phyloP scores from a whole-genome alignment of 2,329 filamentous ascomycete genomes.

The Penicillium vulpinum region DNA sequence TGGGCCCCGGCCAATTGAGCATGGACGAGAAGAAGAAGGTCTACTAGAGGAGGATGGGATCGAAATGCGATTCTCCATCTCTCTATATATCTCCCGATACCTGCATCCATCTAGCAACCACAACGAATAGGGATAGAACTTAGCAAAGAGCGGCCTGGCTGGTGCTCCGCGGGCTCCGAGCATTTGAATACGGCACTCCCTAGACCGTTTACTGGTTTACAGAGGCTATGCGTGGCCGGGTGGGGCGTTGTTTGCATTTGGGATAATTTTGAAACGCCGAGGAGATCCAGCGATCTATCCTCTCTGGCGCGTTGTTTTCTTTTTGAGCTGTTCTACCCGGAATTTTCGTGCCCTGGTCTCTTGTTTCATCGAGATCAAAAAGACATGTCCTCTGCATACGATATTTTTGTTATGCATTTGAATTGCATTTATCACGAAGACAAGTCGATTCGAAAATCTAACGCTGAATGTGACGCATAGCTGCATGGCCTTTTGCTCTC shows the following conservation, averaged over 20 bases:
- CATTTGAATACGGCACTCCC: not conserved
- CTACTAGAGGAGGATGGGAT: conserved; percentile 60
- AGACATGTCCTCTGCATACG: conserved; percentile 18
- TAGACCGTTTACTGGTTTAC: not conserved
- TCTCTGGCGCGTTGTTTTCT: conserved; percentile 1
- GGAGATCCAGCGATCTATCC: not conserved
- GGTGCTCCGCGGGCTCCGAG: conserved; percentile 9
- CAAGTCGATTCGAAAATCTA: conserved; percentile 20
- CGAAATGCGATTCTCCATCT: conserved; percentile 7
- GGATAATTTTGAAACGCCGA: not conserved
- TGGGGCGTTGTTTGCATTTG: conserved; percentile 10
- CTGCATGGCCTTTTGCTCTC: not conserved
- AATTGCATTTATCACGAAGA: conserved; percentile 22
- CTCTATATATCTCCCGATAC: conserved; percentile 15
- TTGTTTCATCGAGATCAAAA: conserved; percentile 4
- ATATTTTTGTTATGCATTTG: conserved; percentile 18
- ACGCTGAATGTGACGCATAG: not conserved
- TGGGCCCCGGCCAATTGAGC: conserved; percentile 94
- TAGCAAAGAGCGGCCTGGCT: not conserved
- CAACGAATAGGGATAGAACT: conserved; percentile 32
- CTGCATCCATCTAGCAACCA: conserved; percentile 27
- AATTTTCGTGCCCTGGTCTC: not conserved
- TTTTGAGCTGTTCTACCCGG: conserved; percentile 5
- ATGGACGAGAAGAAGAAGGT: conserved; percentile 99
- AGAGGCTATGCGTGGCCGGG: conserved; percentile 1